Evolutionary conservation across 73 alveolate species (phyloP).

Genomic region (Breviolum minutum): DNA sequence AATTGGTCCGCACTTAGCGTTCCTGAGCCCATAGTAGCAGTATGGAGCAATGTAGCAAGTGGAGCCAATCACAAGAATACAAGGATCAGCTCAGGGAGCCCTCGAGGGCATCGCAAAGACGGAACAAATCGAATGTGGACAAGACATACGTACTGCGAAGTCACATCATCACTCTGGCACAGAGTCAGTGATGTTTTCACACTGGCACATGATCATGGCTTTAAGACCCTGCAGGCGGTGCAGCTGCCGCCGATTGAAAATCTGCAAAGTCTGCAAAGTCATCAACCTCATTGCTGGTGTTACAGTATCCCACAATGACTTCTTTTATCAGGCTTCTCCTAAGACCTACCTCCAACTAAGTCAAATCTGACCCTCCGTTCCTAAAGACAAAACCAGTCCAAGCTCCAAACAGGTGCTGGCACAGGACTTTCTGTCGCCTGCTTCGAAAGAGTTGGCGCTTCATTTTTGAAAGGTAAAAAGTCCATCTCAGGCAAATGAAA

Average conservation of each 20-base stretch:
- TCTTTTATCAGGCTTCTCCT: too few relatives aligned
- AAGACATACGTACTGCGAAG: too few relatives aligned
- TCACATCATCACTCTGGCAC: too few relatives aligned
- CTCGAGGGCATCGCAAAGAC: not conserved
- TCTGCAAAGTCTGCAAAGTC: constrained; percentile 47
- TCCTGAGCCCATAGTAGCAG: constrained; percentile 11
- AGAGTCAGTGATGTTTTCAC: not conserved
- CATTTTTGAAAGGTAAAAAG: too few relatives aligned
- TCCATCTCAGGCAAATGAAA: too few relatives aligned
- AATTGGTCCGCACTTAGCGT: constrained; percentile 23
- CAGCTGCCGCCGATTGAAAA: constrained; percentile 75
- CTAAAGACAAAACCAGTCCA: not conserved
- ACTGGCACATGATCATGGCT: not conserved
- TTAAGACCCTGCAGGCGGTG: not conserved
- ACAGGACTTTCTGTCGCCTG: not conserved
- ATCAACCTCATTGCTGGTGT: not conserved
- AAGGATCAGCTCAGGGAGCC: not conserved
- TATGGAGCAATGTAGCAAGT: not conserved
- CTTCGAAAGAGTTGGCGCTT: too few relatives aligned
- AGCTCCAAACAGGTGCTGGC: constrained; percentile 13
- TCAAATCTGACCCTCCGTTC: not conserved
- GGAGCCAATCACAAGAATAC: not conserved
- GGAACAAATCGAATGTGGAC: too few relatives aligned
- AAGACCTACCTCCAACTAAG: too few relatives aligned
- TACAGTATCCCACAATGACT: too few relatives aligned